Evolutionary conservation across 1,284 basidiomycete genomes (phyloP), one percentile per base, ranked within the genome.

Genomic region (Puccinia polysora): DNA sequence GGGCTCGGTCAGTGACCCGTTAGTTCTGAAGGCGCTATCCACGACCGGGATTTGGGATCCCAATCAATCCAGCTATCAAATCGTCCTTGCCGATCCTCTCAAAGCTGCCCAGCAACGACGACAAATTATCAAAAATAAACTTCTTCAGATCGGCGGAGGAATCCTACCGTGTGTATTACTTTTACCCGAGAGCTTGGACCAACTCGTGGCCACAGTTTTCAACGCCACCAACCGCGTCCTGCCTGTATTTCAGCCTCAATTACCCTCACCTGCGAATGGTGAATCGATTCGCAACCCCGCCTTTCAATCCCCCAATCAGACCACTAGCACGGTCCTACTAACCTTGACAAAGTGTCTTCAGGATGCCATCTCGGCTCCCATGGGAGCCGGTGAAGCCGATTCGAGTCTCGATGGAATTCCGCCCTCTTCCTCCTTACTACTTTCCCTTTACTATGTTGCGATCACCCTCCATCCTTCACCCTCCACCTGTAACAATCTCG

Each of bases 401-500:
- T 60, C 77, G 6, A 76, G 74, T 20, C 73, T 79, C 20, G 75
- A 74, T 38, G 79, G 80, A 4, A 80, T 85, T 50, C 83, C 82
- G 20, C 79, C 83, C 10, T 82, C 81, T 20, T 80, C 81, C 28
- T 83, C 84, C 6, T 76, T 86, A 23, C 78, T 83, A 43, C 80
- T 87, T 23, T 77, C 86, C 45, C 80, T 86, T 50, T 86, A 86
- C 76, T 87, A 87, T 75, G 78, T 86, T 55, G 84, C 86, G 0
- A 80, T 85, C 4, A 81, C 84, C 2, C 79, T 86, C 56, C 81
- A 81, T 74, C 84, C 85, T 1, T 83, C 83, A 2, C 83, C 86
- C 2, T 84, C 84, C 58, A 84, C 83, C 3, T 84, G 83, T 79
- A 87, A 87, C 76, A 86, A 87, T 73, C 81, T 86, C 23, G 86